Conservation (phyloP, 345 rosid genomes). For the Populus simonii region DNA sequence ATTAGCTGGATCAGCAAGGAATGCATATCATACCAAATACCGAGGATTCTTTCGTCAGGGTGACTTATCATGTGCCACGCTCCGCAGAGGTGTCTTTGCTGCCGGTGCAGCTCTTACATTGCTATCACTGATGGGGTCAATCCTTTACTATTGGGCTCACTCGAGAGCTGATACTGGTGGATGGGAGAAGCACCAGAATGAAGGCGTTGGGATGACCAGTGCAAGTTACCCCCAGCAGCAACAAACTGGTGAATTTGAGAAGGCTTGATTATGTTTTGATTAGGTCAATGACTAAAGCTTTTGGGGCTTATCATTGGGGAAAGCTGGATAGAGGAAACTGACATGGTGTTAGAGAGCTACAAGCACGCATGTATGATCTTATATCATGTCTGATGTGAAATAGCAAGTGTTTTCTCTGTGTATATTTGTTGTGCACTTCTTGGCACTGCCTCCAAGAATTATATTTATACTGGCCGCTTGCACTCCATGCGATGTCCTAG, state of each 20-base stretch:
- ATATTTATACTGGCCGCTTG: background rate
- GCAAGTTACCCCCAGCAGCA: conserved; percentile 43
- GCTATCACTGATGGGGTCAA: conserved; percentile 57
- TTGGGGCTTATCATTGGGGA: background rate
- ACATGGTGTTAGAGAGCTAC: background rate
- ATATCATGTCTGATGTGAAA: background rate
- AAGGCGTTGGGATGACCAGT: conserved; percentile 62
- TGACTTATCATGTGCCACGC: conserved; percentile 67
- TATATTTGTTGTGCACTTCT: background rate
- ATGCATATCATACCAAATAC: conserved; percentile 84
- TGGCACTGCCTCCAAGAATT: background rate
- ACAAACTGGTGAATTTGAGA: conserved; percentile 43
- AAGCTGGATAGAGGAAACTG: conserved; percentile 12
- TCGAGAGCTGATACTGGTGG: conserved; percentile 91
- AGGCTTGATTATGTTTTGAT: conserved; percentile 31
- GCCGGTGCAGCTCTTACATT: conserved; percentile 87
- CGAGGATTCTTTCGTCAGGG: conserved; percentile 45
- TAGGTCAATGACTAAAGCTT: conserved; percentile 11
- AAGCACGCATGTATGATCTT: background rate
- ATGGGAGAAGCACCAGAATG: conserved; percentile 86
- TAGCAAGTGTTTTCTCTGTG: background rate
- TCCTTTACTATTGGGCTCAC: conserved; percentile 80
- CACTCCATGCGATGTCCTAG: background rate
- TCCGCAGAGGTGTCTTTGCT: conserved; percentile 90
- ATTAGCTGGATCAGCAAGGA: conserved; percentile 81